A percentile compares a stretch with the other conserved stretches of the same genome.
Evolutionary conservation across 2,329 filamentous ascomycete genomes (phyloP).

Genomic region (Celoporthe dispersa): DNA sequence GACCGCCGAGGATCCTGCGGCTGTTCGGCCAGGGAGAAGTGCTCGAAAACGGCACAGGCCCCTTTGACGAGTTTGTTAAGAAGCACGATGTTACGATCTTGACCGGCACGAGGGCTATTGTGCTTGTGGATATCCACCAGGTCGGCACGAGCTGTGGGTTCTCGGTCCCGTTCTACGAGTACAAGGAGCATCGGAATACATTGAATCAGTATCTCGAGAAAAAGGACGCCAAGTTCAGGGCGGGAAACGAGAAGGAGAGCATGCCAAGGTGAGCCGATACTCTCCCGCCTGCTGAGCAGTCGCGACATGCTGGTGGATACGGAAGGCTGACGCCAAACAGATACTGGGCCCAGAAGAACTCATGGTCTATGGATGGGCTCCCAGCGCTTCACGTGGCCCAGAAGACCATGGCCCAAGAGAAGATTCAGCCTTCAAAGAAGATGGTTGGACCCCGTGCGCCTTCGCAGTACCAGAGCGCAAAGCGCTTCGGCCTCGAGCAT

Average conservation of each 20-base stretch:
- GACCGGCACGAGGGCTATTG: slow-evolving; percentile 42
- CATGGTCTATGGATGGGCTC: slow-evolving; percentile 45
- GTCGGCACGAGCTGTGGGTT: slow-evolving; percentile 46
- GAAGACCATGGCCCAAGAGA: slow-evolving; percentile 37
- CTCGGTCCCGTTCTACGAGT: slow-evolving; percentile 45
- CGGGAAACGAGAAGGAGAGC: slow-evolving; percentile 42
- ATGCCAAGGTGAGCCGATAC: slow-evolving; percentile 37
- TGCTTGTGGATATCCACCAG: slow-evolving; percentile 45
- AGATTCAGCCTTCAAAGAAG: slow-evolving; percentile 44
- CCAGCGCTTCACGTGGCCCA: slow-evolving; percentile 42
- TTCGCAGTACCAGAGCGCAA: slow-evolving; percentile 19
- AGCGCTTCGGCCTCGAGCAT: slow-evolving; percentile 20
- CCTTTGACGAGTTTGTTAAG: slow-evolving; percentile 42
- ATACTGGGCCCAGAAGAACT: slow-evolving; percentile 48
- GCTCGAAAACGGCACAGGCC: slow-evolving; percentile 39
- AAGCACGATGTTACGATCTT: slow-evolving; percentile 37
- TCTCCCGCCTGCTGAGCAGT: not conserved
- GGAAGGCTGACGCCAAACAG: slow-evolving; percentile 29
- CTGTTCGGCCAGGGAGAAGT: slow-evolving; percentile 45
- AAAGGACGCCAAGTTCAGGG: slow-evolving; percentile 38
- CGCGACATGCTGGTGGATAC: not conserved
- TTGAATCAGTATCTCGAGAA: slow-evolving; percentile 41
- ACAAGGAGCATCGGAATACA: slow-evolving; percentile 42
- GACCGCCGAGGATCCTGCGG: slow-evolving; percentile 44
- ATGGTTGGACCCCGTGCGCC: slow-evolving; percentile 44